Base-by-base conservation (phyloP, 805 yeast genomes). In the Saccharomycopsis fodiens region DNA sequence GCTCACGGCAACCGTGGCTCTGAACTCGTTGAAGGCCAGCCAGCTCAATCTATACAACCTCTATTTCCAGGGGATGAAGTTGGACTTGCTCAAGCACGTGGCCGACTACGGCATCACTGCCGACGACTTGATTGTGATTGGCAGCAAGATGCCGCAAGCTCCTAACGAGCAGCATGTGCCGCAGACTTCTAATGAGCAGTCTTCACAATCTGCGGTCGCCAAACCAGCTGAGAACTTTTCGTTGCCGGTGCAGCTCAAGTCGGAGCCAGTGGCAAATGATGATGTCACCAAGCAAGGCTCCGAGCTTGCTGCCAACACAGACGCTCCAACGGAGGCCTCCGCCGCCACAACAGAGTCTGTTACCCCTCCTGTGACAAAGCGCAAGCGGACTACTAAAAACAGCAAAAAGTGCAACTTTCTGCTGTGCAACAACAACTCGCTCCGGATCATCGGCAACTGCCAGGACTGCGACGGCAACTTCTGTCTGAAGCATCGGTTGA, bases 401-500 rank as follows among this genome's bases (percentile, higher is more conserved):
- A 64, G 68, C 60, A 68, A 69, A 53, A 60, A 69, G 20, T 74
- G 79, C 61, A 66, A 79, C 19, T 78, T 77, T 61, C 63, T 62
- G 27, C 57, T 67, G 23, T 87, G 96, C 64, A 68, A 73, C 17
- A 71, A 82, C n/a, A 67, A 76, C 10, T 85, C 89, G 1, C 63
- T 73, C 42, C 67, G 78, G 20, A 73, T 75, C 41, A 75, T 85
- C 37, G 96, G 96, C 40, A 88, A 82, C 60, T 87, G 96, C 62
- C 74, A 79, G 44, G 83, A 80, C 59, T 87, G 96, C 62, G 76
- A 76, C 40, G 94, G 95, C 38, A 82, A 81, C 57, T 87, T 78
- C 62, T 87, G 96, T 63, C 82, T 91, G 27, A 82, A 83, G 57
- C 96, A 87, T 66, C 74, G 96, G 46, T 69, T 87, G 46, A 69